phyloP scores from a whole-genome alignment of 495 filamentous ascomycete species.

The Haplographium delicatum region DNA sequence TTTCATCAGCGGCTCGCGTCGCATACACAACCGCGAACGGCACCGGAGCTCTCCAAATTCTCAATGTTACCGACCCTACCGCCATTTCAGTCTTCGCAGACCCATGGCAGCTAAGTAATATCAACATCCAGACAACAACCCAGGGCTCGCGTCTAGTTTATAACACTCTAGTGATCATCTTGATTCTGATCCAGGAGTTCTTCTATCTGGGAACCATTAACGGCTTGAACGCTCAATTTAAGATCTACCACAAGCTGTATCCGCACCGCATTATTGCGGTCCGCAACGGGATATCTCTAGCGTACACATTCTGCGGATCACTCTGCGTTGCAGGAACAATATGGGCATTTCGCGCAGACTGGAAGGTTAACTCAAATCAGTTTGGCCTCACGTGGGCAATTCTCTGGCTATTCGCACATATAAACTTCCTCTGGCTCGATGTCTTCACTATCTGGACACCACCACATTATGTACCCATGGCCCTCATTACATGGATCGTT shows the following conservation, averaged over 20 bases:
- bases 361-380: conserved; percentile 42
- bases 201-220: conserved; percentile 44
- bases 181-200: conserved; percentile 48
- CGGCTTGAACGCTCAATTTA: conserved; percentile 38
- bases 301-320: conserved; percentile 42
- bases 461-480: conserved; percentile 38
- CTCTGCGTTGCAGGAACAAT: conserved; percentile 41
- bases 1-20: conserved; percentile 33
- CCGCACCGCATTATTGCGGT: conserved; percentile 38
- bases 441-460: conserved; percentile 42
- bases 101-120: conserved; percentile 35
- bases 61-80: conserved; percentile 25
- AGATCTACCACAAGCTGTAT: conserved; percentile 34
- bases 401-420: conserved; percentile 47
- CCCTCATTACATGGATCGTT: conserved; percentile 43
- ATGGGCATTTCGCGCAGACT: conserved; percentile 45
- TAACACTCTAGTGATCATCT: conserved; percentile 46
- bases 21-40: conserved; percentile 32
- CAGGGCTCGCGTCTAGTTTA: conserved; percentile 47
- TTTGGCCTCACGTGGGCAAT: conserved; percentile 42
- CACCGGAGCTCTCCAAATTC: conserved; percentile 22
- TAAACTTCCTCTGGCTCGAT: conserved; percentile 46
- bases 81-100: conserved; percentile 34
- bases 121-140: conserved; percentile 40
- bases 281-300: conserved; percentile 33